A percentile compares a stretch with the other conserved stretches of the same genome.
Conservation (phyloP, 345 rosid genomes). For the Gossypium anomalum region DNA sequence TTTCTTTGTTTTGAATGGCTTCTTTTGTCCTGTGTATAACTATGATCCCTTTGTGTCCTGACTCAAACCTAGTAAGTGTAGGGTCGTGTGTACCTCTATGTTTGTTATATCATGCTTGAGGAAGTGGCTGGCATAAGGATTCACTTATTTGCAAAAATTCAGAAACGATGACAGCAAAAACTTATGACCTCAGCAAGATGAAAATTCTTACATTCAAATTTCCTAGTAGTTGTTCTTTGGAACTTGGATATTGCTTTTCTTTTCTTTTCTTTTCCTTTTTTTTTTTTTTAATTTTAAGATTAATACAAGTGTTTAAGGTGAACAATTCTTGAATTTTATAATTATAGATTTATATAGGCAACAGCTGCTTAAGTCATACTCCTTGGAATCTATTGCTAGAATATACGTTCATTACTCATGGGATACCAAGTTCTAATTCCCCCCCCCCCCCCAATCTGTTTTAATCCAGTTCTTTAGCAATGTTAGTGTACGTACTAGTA, state of each 20-base stretch:
- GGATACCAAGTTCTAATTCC: neutral
- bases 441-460: neutral
- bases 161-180: neutral
- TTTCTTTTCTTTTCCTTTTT: neutral
- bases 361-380: neutral
- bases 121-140: constrained; percentile 1
- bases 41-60: constrained; percentile 5
- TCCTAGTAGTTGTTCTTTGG: neutral
- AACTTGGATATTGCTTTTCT: neutral
- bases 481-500: neutral
- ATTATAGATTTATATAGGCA: too few relatives aligned
- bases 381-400: neutral
- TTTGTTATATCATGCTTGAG: constrained; percentile 6
- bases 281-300: neutral
- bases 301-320: neutral
- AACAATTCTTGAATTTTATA: neutral
- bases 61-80: constrained; percentile 11
- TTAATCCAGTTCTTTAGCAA: neutral
- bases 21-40: constrained; percentile 1
- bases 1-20: constrained; percentile 22
- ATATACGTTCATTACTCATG: neutral
- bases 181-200: constrained; percentile 12
- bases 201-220: neutral
- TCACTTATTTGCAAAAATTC: neutral
- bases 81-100: constrained; percentile 7